phyloP scores from a whole-genome alignment of 345 rosid species.

The Acer negundo region DNA sequence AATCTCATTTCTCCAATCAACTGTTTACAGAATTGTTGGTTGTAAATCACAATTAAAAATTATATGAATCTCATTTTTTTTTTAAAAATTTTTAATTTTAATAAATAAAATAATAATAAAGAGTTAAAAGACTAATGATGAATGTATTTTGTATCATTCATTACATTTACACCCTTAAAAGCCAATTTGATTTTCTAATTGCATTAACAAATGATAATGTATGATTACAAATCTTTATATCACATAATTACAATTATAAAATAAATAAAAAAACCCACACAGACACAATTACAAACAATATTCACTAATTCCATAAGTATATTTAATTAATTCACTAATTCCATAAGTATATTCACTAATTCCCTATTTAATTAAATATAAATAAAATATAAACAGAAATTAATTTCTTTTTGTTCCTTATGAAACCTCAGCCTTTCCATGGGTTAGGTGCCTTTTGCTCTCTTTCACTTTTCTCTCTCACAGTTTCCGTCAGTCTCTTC shows the following conservation, averaged over 20 bases:
- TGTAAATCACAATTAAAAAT: neutral
- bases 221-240: neutral
- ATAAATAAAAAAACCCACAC: too few relatives aligned
- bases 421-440: constrained; percentile 13
- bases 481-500: constrained; percentile 1
- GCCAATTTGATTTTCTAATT: neutral
- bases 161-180: neutral
- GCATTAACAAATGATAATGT: neutral
- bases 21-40: neutral
- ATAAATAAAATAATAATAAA: too few relatives aligned
- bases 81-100: too few relatives aligned
- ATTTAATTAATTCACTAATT: too few relatives aligned
- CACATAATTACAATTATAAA: neutral
- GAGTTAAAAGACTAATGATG: neutral
- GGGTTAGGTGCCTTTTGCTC: constrained; percentile 21
- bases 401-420: neutral
- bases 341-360: too few relatives aligned
- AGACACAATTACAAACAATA: too few relatives aligned
- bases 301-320: too few relatives aligned
- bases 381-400: too few relatives aligned
- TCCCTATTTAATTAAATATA: neutral
- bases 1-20: constrained; percentile 5
- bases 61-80: too few relatives aligned
- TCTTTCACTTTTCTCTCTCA: neutral
- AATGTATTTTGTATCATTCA: neutral